A percentile compares a stretch with the other conserved stretches of the same genome.
Conservation (phyloP, 306 rosid species). For the Cucurbita moschata region DNA sequence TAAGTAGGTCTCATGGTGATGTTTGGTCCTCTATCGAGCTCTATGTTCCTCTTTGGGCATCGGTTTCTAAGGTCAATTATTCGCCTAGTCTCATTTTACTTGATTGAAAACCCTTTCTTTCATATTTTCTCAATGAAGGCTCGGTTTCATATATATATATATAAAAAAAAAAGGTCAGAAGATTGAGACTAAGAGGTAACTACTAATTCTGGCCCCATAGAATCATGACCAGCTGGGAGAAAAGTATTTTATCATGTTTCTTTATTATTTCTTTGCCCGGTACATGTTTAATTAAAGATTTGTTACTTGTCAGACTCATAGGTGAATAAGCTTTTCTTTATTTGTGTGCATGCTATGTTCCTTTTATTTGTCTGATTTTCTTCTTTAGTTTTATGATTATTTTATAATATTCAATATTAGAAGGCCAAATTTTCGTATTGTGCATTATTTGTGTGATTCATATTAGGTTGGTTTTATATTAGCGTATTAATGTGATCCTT, state of each 20-base stretch:
- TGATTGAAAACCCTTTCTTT: no score
- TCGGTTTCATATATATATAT: no score
- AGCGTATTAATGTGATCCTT: conserved; percentile 5
- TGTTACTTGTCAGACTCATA: neutral
- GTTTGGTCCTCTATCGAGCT: no score
- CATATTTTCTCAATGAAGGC: no score
- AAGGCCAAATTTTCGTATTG: neutral
- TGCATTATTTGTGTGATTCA: neutral
- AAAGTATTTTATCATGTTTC: neutral
- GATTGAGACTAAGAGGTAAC: neutral
- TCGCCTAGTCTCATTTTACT: neutral
- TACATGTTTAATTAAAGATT: neutral
- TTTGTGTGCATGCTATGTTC: neutral
- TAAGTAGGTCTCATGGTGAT: neutral
- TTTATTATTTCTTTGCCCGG: neutral
- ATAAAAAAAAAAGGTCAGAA: neutral
- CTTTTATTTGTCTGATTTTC: neutral
- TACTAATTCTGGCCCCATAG: neutral
- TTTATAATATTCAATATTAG: neutral
- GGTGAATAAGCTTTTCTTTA: neutral
- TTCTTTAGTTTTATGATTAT: neutral
- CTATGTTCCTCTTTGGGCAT: no score
- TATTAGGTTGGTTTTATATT: conserved; percentile 4
- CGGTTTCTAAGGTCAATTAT: no score
- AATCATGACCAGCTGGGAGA: neutral